Evolutionary conservation across 163 green algal genomes (phyloP).

Genomic region (Chloromonas sp.): DNA sequence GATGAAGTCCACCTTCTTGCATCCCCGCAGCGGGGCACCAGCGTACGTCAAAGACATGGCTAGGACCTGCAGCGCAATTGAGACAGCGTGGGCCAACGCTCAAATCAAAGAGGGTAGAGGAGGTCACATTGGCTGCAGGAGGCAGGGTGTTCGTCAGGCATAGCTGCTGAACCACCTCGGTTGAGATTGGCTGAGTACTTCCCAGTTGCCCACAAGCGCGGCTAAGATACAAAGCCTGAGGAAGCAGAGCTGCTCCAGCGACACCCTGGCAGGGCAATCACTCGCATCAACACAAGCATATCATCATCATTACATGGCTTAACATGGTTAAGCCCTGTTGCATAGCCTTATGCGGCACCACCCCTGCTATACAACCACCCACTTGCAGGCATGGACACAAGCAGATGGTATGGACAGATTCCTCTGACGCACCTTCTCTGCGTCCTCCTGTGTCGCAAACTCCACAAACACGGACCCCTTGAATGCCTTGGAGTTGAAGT

Average conservation of each 20-base stretch:
- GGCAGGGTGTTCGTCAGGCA: neutral
- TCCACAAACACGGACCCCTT: constrained; percentile 80
- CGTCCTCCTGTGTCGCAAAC: constrained; percentile 57
- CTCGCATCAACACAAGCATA: too few species aligned
- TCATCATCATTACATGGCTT: too few species aligned
- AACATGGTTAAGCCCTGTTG: too few species aligned
- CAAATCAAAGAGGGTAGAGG: neutral
- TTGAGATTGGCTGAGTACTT: too few species aligned
- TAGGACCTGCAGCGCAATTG: constrained; percentile 37
- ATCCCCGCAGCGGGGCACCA: constrained; percentile 57
- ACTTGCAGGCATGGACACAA: too few species aligned
- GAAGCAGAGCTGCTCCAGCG: neutral
- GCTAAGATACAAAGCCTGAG: neutral
- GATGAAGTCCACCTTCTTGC: constrained; percentile 62
- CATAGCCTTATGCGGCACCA: too few species aligned
- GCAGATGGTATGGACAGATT: too few species aligned
- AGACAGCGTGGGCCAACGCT: too few species aligned
- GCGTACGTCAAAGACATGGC: constrained; percentile 53
- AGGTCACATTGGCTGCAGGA: neutral
- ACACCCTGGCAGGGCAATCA: too few species aligned
- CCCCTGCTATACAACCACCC: too few species aligned
- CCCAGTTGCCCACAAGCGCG: too few species aligned
- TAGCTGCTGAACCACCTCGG: neutral
- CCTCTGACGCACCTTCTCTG: constrained; percentile 41
- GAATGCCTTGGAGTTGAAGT: constrained; percentile 77